These are phyloP conservation scores for Furculomyces boomerangus DNA, from an alignment of 371 early-diverging fungal genomes.

Conservation along the genomic window DNA sequence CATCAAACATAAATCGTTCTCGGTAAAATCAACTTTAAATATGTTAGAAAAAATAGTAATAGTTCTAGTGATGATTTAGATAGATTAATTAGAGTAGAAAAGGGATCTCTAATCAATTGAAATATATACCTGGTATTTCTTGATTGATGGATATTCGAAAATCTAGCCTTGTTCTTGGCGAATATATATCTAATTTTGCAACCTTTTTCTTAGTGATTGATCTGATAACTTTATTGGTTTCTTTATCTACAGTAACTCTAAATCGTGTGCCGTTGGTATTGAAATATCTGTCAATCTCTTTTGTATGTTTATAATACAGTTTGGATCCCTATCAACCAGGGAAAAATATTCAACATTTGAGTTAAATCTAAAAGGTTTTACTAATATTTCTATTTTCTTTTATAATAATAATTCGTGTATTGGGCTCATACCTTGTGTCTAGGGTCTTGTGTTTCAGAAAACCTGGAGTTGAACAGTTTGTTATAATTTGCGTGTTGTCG, in stretches of 20 bases:
- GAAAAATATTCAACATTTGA: background rate
- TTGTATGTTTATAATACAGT: conserved; percentile 41
- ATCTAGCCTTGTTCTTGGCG: conserved; percentile 47
- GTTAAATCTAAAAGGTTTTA: background rate
- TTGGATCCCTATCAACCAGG: conserved; percentile 22
- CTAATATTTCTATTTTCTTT: too few relatives aligned
- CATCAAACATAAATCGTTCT: conserved; percentile 13
- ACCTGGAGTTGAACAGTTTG: conserved; percentile 34
- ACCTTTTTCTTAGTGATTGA: conserved; percentile 42
- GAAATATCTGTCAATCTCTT: conserved; percentile 46
- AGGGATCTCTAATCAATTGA: too few relatives aligned
- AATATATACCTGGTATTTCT: conserved; percentile 29
- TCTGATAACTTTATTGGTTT: conserved; percentile 32
- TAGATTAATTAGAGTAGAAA: too few relatives aligned
- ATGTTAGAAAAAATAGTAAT: conserved; percentile 2
- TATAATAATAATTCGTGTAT: too few relatives aligned
- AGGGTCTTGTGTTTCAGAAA: conserved; percentile 27
- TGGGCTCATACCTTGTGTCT: conserved; percentile 21
- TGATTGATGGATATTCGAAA: conserved; percentile 52
- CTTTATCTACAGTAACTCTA: conserved; percentile 46
- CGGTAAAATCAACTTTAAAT: conserved; percentile 1
- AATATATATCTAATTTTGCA: conserved; percentile 47
- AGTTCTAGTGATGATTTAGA: too few relatives aligned
- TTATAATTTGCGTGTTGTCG: conserved; percentile 47
- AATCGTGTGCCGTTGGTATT: conserved; percentile 18